Evolutionary conservation across 148 eudicot genomes (phyloP).

Genomic region (Spergularia bocconei): DNA sequence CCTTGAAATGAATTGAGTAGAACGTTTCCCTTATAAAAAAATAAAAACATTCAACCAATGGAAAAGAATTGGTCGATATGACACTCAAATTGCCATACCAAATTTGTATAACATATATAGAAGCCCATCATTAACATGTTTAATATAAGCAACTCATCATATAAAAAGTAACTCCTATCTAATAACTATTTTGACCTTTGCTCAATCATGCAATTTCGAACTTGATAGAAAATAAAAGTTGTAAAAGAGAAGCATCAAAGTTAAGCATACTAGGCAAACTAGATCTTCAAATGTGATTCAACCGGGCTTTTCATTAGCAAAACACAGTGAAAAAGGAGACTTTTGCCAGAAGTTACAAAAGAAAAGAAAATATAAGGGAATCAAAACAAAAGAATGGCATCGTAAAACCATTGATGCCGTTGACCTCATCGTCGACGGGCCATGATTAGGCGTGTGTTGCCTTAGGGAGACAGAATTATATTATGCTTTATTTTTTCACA

Average conservation of each 20-base stretch:
- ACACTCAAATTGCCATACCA: too few species aligned
- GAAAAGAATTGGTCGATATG: not conserved
- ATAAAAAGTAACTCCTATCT: not conserved
- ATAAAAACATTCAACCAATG: not conserved
- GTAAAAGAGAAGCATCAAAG: not conserved
- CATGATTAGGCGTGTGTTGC: slow-evolving; percentile 60
- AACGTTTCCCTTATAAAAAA: too few species aligned
- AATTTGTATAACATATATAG: too few species aligned
- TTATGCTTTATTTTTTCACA: slow-evolving; percentile 5
- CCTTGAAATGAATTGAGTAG: too few species aligned
- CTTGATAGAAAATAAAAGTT: not conserved
- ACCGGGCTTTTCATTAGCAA: slow-evolving; percentile 20
- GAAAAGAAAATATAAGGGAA: not conserved
- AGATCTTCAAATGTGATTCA: slow-evolving; percentile 23
- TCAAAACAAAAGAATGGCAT: not conserved
- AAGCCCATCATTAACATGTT: slow-evolving; percentile 10
- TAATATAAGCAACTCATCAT: not conserved
- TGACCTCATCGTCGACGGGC: slow-evolving; percentile 51
- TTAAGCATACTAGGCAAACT: slow-evolving; percentile 21
- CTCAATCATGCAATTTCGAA: slow-evolving; percentile 14
- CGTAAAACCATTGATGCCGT: slow-evolving; percentile 32
- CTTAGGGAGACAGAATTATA: slow-evolving; percentile 50
- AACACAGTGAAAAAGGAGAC: slow-evolving; percentile 3
- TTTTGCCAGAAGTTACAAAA: not conserved
- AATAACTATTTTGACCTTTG: slow-evolving; percentile 4